Base-by-base conservation (phyloP, 768 basidiomycete species). In the Pulveroboletus sp. region DNA sequence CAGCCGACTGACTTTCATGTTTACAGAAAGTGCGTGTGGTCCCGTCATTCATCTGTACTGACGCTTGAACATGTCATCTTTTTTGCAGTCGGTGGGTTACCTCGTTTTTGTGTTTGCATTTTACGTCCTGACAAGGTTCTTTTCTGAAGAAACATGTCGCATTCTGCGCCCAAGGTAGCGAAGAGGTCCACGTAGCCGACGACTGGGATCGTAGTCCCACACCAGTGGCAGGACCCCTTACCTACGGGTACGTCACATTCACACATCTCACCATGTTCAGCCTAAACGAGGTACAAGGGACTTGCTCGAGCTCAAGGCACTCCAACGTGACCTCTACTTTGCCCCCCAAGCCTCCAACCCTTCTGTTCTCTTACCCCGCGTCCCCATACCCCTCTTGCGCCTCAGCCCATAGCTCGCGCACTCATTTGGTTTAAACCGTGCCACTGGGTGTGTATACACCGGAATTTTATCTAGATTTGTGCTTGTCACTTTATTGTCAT, bases 171-270 rank as follows among this genome's bases (percentile, higher is more conserved):
- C 69, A 76, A 2, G 76, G 75, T 45, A 67, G 70, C 12, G 80
- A 85, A 50, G 75, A 86, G 61, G 71, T 89, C 10, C 76, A 77
- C 60, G 64, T 74, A 25, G 87, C 84, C 4, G 87, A 90, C 62
- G 85, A 86, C 47, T 89, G 87, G 87, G 87, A 90, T 63, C 75
- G 87, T 14, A 86, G 84, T 2, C 87, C 87, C 3, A 75, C 76
- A 2, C 82, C 85, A 34, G 80, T 84, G 21, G 76, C 83, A 6
- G 73, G 74, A 27, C 76, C 74, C 50, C 68, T 89, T 55, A 75
- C 79, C 3, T 89, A 87, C 60, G 75, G 82, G 85, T 88, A 62
- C 76, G 84, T 78, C 17, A 16, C n/a, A 10, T 14, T 12, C 2
- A 21, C 23, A 21, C 16, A 24, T 27, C n/a, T 27, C 16, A 2